Evolutionary conservation across 139 green algal species (phyloP).

Genomic region (Yamagishiella unicocca): DNA sequence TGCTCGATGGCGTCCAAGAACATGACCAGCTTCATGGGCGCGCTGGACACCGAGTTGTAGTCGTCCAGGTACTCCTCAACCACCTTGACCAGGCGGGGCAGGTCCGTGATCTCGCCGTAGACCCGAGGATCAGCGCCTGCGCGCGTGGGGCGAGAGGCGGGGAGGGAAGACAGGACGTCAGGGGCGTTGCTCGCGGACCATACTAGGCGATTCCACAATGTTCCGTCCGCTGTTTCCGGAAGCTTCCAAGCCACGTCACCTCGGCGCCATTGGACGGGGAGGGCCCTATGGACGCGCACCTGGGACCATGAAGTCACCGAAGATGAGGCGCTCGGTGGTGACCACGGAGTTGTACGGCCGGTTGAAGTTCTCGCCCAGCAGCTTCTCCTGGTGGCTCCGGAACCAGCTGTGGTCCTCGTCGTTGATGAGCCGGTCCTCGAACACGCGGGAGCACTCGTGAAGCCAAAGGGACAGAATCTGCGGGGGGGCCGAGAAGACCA

Average conservation of each 20-base stretch:
- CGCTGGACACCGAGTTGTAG: slow-evolving; percentile 81
- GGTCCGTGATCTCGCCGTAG: slow-evolving; percentile 76
- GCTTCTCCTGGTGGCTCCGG: slow-evolving; percentile 47
- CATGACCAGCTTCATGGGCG: slow-evolving; percentile 86
- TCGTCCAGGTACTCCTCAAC: slow-evolving; percentile 86
- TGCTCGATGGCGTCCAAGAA: slow-evolving; percentile 89
- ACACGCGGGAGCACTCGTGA: slow-evolving; percentile 80
- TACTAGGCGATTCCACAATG: too few relatives aligned
- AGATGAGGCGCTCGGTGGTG: slow-evolving; percentile 74
- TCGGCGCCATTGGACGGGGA: too few relatives aligned
- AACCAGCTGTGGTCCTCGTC: slow-evolving; percentile 84
- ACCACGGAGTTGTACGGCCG: slow-evolving; percentile 60
- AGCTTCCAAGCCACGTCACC: too few relatives aligned
- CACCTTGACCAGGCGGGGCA: slow-evolving; percentile 64
- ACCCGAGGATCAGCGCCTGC: slow-evolving; percentile 69
- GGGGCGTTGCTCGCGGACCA: too few relatives aligned
- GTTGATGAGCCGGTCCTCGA: slow-evolving; percentile 84
- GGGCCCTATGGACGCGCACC: slow-evolving; percentile 43
- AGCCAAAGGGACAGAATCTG: slow-evolving; percentile 79
- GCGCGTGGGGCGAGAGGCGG: background rate
- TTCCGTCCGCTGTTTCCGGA: too few relatives aligned
- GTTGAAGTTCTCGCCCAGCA: slow-evolving; percentile 50
- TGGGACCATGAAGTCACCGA: slow-evolving; percentile 80
- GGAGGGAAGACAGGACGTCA: too few relatives aligned
- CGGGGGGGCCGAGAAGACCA: background rate